phyloP scores from a whole-genome alignment of 495 filamentous ascomycete species.

The Tuber borchii region DNA sequence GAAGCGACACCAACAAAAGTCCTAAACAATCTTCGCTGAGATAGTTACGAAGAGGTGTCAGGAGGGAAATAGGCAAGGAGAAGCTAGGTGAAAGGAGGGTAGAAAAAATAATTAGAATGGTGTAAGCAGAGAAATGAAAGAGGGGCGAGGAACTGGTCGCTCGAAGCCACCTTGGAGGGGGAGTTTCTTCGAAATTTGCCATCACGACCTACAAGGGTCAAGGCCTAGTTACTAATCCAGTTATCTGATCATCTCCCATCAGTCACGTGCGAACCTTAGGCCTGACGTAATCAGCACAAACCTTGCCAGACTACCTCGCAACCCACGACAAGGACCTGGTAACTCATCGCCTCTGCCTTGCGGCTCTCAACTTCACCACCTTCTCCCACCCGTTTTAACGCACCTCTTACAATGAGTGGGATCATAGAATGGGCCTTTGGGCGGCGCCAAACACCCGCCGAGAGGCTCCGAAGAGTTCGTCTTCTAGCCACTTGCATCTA shows the following conservation, averaged over 20 bases:
- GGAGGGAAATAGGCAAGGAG: background rate
- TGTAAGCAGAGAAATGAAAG: background rate
- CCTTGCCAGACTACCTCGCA: background rate
- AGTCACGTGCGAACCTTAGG: background rate
- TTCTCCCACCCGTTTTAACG: constrained; percentile 28
- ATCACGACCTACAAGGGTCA: background rate
- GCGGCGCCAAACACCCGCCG: constrained; percentile 94
- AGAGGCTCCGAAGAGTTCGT: constrained; percentile 73
- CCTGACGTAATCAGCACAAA: constrained; percentile 7
- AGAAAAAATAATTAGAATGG: background rate
- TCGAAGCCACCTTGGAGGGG: background rate
- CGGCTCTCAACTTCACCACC: background rate
- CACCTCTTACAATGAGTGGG: constrained; percentile 34
- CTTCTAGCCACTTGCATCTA: background rate
- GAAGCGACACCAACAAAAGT: background rate
- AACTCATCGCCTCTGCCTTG: constrained; percentile 2
- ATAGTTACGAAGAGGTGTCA: background rate
- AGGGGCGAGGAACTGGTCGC: background rate
- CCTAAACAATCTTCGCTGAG: background rate
- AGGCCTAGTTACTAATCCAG: background rate
- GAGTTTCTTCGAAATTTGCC: background rate
- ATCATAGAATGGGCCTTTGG: constrained; percentile 97
- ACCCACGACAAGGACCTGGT: background rate
- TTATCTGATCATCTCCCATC: background rate
- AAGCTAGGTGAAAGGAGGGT: background rate